Evolutionary conservation across 345 rosid genomes (phyloP).

Genomic region (Eucalyptus shirleyi): DNA sequence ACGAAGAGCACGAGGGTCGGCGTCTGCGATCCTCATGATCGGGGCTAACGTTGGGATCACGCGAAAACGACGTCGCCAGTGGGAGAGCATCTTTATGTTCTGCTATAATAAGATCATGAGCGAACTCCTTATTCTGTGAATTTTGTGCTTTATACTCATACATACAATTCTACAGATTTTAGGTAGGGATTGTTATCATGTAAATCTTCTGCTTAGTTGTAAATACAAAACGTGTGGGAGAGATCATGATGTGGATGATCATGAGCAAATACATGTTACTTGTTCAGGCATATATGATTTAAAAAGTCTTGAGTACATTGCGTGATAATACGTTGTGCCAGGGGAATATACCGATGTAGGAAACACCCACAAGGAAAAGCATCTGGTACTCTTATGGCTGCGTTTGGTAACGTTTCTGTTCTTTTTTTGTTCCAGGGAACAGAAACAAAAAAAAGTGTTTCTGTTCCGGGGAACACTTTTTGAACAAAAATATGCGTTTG

Average conservation of each 20-base stretch:
- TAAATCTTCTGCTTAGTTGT: not conserved
- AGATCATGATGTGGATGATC: not conserved
- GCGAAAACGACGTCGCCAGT: not conserved
- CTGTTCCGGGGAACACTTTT: too few relatives aligned
- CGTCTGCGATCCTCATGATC: not conserved
- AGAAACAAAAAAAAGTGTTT: too few relatives aligned
- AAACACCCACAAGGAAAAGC: not conserved
- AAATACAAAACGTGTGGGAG: not conserved
- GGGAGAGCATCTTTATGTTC: not conserved
- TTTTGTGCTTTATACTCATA: not conserved
- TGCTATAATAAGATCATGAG: not conserved
- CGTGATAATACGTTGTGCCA: not conserved
- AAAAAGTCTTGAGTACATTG: not conserved
- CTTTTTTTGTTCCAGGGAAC: too few relatives aligned
- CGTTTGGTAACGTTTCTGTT: too few relatives aligned
- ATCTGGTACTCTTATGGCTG: not conserved
- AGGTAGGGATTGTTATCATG: not conserved
- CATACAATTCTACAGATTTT: not conserved
- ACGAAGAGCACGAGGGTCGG: not conserved
- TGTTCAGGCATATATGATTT: not conserved
- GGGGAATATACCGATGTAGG: not conserved
- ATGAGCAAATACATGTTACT: not conserved
- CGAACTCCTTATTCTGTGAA: not conserved
- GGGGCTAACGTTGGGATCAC: not conserved
- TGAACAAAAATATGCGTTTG: too few relatives aligned